These are phyloP conservation scores for Pholiota microspora DNA, from an alignment of 768 basidiomycete species.

Conservation along the genomic window DNA sequence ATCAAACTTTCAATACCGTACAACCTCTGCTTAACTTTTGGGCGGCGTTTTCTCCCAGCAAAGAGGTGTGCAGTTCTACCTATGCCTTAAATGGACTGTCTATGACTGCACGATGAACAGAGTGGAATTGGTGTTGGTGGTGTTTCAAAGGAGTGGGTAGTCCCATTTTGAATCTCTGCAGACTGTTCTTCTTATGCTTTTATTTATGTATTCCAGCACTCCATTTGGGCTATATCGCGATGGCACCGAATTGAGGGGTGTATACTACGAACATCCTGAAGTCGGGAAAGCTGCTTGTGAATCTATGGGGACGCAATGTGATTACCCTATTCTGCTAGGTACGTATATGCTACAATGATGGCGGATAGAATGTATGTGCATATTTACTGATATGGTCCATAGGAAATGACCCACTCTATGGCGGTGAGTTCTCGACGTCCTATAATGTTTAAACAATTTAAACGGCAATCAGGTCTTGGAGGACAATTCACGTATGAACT, in stretches of 20 bases:
- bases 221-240: conserved; percentile 74
- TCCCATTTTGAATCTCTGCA: neutral
- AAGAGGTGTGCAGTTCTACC: conserved; percentile 66
- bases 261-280: conserved; percentile 68
- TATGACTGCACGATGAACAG: conserved; percentile 39
- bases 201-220: conserved; percentile 51
- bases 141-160: conserved; percentile 61
- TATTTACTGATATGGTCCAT: no score
- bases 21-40: conserved; percentile 78
- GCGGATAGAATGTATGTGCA: no score
- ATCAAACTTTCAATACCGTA: conserved; percentile 77
- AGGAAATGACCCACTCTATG: conserved; percentile 81
- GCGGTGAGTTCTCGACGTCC: conserved; percentile 43
- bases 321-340: conserved; percentile 79
- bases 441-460: neutral
- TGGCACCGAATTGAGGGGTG: conserved; percentile 72
- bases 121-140: conserved; percentile 72
- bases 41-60: conserved; percentile 76
- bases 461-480: conserved; percentile 52
- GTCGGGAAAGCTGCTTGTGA: conserved; percentile 68
- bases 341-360: conserved; percentile 16
- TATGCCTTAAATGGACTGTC: no score
- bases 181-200: no score
- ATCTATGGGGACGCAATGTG: conserved; percentile 60
- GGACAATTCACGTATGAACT: conserved; percentile 71